Evolutionary conservation across 2,329 filamentous ascomycete genomes (phyloP), one percentile per base, ranked within the genome.

Genomic region (Calonectria henricotiae): DNA sequence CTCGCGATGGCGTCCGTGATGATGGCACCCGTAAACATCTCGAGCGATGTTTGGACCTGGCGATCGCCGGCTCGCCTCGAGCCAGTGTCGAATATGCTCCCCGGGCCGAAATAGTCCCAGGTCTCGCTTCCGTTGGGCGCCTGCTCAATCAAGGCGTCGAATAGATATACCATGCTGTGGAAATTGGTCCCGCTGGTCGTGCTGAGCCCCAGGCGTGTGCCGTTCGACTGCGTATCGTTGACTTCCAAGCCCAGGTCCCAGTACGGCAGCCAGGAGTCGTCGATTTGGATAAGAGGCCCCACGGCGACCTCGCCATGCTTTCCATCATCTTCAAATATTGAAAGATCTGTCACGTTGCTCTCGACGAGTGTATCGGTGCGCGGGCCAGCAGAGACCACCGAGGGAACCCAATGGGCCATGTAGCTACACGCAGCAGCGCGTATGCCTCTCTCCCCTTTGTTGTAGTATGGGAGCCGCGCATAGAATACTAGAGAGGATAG

Each of bases 211-310:
- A 49, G 46, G 4, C 13, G 46, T 17, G 46, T 49, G 46, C 46
- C 46, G 23, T 30, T 49, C 3, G 25, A 30, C 13, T 32, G 25
- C 8, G 25, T 32, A 15, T 15, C 27, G 15, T 49, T 49, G 15
- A 49, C 15, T 4, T 49, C 25, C 25, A 49, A 8, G 13, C 46
- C 46, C 25, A 49, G 25, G 25, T 49, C 25, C 46, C 46, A 49
- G 25, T 49, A 49, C 46, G 46, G 46, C 25, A 49, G 7, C 46
- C 46, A 49, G 17, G 46, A n/a, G 6, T 49, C 46, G 11, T 49
- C 46, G 9, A 49, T n/a, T 49, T 49, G 25, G 6, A n/a, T 32
- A 5, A 30, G 46, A 32, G 25, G 25, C 17, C 46, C 46, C 1
- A 30, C 25, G 17, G 15, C 46, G 25, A 12, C 46, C 25, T 30